Percentiles rank a stretch among this genome's conserved stretches.
These are phyloP conservation scores for Colletotrichum tabaci DNA, from an alignment of 2,329 filamentous ascomycete species.

Conservation along the genomic window DNA sequence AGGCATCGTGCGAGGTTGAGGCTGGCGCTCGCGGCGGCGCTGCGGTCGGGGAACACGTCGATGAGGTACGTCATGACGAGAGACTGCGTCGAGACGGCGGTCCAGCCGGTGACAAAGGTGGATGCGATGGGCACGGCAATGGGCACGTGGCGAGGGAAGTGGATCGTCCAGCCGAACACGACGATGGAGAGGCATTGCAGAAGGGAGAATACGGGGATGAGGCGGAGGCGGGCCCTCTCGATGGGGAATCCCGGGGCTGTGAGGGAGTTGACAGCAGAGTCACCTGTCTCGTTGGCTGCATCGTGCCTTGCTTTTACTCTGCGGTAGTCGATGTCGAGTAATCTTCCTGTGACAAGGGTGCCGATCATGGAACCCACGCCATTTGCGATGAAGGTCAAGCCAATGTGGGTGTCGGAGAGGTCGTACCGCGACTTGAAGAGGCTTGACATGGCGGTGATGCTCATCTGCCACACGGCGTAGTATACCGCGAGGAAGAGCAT, in stretches of 20 bases:
- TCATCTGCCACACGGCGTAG: slow-evolving; percentile 70
- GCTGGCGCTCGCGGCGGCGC: slow-evolving; percentile 67
- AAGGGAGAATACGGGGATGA: slow-evolving; percentile 60
- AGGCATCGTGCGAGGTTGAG: slow-evolving; percentile 68
- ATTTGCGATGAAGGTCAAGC: slow-evolving; percentile 68
- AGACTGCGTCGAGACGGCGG: slow-evolving; percentile 63
- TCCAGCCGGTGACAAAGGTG: slow-evolving; percentile 68
- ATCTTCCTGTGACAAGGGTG: slow-evolving; percentile 65
- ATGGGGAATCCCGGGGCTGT: slow-evolving; percentile 57
- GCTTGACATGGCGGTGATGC: slow-evolving; percentile 66
- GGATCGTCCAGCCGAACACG: slow-evolving; percentile 68
- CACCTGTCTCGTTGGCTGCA: neutral
- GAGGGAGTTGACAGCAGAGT: neutral
- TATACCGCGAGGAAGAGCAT: slow-evolving; percentile 65
- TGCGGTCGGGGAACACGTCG: slow-evolving; percentile 65
- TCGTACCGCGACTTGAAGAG: slow-evolving; percentile 62
- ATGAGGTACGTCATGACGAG: slow-evolving; percentile 67
- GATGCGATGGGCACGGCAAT: slow-evolving; percentile 65
- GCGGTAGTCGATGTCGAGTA: slow-evolving; percentile 67
- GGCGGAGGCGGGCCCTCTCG: slow-evolving; percentile 66
- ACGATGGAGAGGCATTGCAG: slow-evolving; percentile 63
- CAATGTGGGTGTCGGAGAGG: slow-evolving; percentile 61
- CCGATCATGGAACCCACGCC: slow-evolving; percentile 69
- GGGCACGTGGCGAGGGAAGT: slow-evolving; percentile 58
- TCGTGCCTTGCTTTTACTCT: slow-evolving; percentile 52